These are phyloP conservation scores for Tylopilus rubrobrunneus DNA, from an alignment of 768 basidiomycete species.

Conservation along the genomic window DNA sequence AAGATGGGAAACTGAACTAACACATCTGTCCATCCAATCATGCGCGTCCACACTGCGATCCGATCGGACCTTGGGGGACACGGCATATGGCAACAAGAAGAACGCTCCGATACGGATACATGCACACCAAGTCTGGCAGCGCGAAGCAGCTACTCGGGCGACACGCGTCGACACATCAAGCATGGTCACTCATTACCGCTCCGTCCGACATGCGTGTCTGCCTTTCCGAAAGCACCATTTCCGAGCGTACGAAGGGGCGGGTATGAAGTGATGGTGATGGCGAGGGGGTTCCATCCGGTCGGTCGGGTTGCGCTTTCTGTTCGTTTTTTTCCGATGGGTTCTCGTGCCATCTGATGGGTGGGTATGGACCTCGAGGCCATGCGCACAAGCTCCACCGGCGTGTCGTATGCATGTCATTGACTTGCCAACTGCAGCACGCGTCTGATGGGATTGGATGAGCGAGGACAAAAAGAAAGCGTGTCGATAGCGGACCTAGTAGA, in stretches of 20 bases:
- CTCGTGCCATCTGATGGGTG: neutral
- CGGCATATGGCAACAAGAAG: neutral
- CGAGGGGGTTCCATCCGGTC: neutral
- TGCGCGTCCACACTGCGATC: neutral
- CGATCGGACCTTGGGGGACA: conserved; percentile 5
- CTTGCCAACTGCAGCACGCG: neutral
- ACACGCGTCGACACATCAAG: neutral
- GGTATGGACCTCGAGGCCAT: neutral
- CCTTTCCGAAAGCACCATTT: neutral
- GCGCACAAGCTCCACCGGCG: neutral
- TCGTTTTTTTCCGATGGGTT: neutral
- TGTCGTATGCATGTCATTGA: neutral
- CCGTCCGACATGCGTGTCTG: neutral
- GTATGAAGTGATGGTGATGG: neutral
- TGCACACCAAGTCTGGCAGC: neutral
- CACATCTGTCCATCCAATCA: neutral
- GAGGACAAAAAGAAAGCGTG: too few species aligned
- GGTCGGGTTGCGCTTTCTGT: neutral
- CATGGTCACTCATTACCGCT: neutral
- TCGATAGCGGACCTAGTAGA: too few species aligned
- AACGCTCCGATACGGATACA: neutral
- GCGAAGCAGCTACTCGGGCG: neutral
- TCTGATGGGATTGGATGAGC: neutral
- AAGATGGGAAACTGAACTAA: neutral
- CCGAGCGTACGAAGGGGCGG: too few species aligned